These are phyloP conservation scores for Lithohypha guttulata DNA, from an alignment of 2,329 filamentous ascomycete genomes.

Conservation along the genomic window DNA sequence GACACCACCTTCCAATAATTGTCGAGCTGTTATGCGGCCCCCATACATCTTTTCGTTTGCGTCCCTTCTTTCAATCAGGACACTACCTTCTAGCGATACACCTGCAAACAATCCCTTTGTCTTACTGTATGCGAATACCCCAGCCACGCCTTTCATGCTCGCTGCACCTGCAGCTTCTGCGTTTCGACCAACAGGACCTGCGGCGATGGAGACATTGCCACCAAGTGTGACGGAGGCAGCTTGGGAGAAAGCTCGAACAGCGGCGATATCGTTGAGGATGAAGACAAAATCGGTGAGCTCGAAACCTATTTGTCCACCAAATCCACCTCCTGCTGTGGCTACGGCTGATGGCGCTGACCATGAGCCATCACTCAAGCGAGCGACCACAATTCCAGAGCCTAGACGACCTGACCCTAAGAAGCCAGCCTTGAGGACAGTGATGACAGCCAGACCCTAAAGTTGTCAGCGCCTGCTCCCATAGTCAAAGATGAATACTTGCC, in stretches of 20 bases:
- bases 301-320: slow-evolving; percentile 42
- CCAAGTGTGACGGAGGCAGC: slow-evolving; percentile 83
- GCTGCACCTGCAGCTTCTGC: slow-evolving; percentile 92
- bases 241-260: slow-evolving; percentile 90
- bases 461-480: slow-evolving; percentile 10
- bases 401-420: slow-evolving; percentile 41
- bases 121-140: slow-evolving; percentile 94
- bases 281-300: slow-evolving; percentile 68
- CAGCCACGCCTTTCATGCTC: slow-evolving; percentile 76
- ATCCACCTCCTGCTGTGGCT: slow-evolving; percentile 38
- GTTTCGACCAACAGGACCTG: slow-evolving; percentile 85
- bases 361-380: slow-evolving; percentile 37
- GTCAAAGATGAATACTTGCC: slow-evolving; percentile 37
- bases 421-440: slow-evolving; percentile 41
- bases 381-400: slow-evolving; percentile 40
- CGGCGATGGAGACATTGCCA: slow-evolving; percentile 91
- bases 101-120: slow-evolving; percentile 96
- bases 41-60: slow-evolving; percentile 96
- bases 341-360: slow-evolving; percentile 43
- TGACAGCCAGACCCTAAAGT: slow-evolving; percentile 36
- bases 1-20: slow-evolving; percentile 70
- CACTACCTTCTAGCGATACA: slow-evolving; percentile 85
- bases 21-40: slow-evolving; percentile 64
- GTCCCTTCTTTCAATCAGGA: slow-evolving; percentile 86
- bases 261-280: slow-evolving; percentile 82